Evolutionary conservation across 2,329 filamentous ascomycete genomes (phyloP), one percentile per base, ranked within the genome.

Genomic region (Colletotrichum sojae): DNA sequence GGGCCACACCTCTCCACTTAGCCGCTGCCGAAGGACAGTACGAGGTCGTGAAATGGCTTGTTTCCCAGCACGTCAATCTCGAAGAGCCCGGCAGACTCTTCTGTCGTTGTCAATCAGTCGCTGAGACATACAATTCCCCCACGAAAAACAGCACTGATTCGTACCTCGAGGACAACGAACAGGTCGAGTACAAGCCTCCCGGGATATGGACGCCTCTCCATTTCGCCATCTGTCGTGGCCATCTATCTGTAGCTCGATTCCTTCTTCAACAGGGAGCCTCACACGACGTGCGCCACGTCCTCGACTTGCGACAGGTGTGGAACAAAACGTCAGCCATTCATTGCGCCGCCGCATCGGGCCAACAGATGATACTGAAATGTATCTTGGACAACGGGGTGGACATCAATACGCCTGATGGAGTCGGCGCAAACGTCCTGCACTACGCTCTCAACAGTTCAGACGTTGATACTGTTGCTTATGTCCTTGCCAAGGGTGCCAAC

Each of bases 171-270:
- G 39, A 40, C 9, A 5, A 6, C 39, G 39, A 10, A 9, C 10
- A 10, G n/a, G n/a, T n/a, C n/a, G n/a, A n/a, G n/a, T n/a, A n/a
- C n/a, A n/a, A n/a, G n/a, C n/a, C n/a, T 15, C 3, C 39, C 20
- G 54, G 54, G 15, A 45, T 18, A 4, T 56, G 54, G 39, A 13
- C 54, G 2, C 39, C 54, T 12, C 40, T 56, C 18, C 54, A 56
- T 15, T 56, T 40, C 20, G 54, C 54, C 39, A 56, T 56, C 20
- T 56, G 54, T 9, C 54, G 20, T 20, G 36, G 54, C 20, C 0
- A 45, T 4, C 5, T 5, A 16, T 25, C 5, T 13, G 5, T 56
- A 15, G 36, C 36, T 13, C 39, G 39, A 0, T 8, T 25, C 1
- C 54, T 56, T 15, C 0, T 56, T 6, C n/a, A 56, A 6, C 16